Evolutionary conservation across 2,329 filamentous ascomycete genomes (phyloP), one percentile per base, ranked within the genome.

Genomic region (Exophiala mesophila): DNA sequence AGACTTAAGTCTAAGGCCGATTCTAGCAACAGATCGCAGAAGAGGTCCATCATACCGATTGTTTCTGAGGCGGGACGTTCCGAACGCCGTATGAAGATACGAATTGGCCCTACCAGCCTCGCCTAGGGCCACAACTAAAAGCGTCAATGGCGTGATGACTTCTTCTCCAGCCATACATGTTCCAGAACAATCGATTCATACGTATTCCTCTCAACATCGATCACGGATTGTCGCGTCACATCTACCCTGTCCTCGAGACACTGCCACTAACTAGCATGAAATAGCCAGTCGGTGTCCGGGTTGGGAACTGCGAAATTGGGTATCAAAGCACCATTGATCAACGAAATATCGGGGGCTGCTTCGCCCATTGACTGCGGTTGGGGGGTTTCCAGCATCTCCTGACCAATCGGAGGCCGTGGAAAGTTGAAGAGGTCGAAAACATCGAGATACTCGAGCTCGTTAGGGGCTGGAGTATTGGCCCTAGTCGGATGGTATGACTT

Each of bases 381-480:
- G 8, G 24, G 43, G 18, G 44, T 42, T 7, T 47, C 44, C 18
- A 46, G 23, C 12, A 44, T 41, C 28, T 52, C 51, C 4, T 64
- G 57, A 3, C 59, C 43, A 15, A 67, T 63, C 0, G 76, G 76
- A 17, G 95, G 68, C 13, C 88, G 72, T 1, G 89, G 89, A 42
- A 94, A 80, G 59, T 95, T 95, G 72, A 95, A 96, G 60, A 94
- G 95, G 55, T 92, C 87, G 60, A 96, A 95, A 0, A 95, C 85
- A 56, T 95, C 88, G 2, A 95, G 70, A 59, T 94, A 94, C 60
- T 94, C 89, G 3, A 95, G 70, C 58, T 94, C 88, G 54, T 92
- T 87, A 1, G 84, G 77, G 7, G 80, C 84, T 1, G 86, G 85
- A 20, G 82, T 84, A 50, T 79, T 76, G 1, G 77, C 75, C 1